These are phyloP conservation scores for Brassica hybrid DNA, from an alignment of 441 rosid genomes.

Conservation along the genomic window DNA sequence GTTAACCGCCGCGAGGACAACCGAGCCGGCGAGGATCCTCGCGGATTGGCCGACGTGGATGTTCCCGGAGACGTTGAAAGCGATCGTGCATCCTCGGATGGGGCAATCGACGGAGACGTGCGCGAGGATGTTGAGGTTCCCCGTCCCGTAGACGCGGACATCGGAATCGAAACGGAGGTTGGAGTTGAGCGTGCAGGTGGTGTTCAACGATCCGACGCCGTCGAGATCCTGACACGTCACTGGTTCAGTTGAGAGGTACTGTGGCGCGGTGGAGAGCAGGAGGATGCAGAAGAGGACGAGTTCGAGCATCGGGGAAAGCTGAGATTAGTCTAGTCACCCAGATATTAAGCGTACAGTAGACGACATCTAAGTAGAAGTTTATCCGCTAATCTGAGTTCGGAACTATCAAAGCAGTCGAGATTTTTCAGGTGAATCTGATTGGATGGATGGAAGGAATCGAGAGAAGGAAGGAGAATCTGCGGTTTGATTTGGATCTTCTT, in stretches of 20 bases:
- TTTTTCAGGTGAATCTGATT: neutral
- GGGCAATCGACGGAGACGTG: conserved; percentile 76
- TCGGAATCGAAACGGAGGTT: conserved; percentile 70
- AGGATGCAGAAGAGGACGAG: conserved; percentile 56
- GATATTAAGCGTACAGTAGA: neutral
- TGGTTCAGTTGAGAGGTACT: neutral
- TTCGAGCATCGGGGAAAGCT: conserved; percentile 53
- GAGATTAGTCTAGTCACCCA: conserved; percentile 18
- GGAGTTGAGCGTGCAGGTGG: conserved; percentile 81
- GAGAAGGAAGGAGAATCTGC: neutral
- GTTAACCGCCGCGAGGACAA: conserved; percentile 69
- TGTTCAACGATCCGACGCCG: conserved; percentile 92
- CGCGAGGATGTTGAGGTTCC: conserved; percentile 82
- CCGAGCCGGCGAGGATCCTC: conserved; percentile 71
- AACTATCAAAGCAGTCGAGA: neutral
- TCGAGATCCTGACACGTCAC: conserved; percentile 71
- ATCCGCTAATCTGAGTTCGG: conserved; percentile 16
- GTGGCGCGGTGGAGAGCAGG: conserved; percentile 43
- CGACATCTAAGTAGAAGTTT: conserved; percentile 25
- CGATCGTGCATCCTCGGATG: conserved; percentile 67
- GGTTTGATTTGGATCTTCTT: neutral
- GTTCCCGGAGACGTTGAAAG: conserved; percentile 78
- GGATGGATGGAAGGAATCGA: conserved; percentile 10
- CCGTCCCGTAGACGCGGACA: conserved; percentile 69
- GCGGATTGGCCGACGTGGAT: conserved; percentile 82